These are phyloP conservation scores for Neurospora terricola DNA, from an alignment of 495 filamentous ascomycete genomes.

Conservation along the genomic window DNA sequence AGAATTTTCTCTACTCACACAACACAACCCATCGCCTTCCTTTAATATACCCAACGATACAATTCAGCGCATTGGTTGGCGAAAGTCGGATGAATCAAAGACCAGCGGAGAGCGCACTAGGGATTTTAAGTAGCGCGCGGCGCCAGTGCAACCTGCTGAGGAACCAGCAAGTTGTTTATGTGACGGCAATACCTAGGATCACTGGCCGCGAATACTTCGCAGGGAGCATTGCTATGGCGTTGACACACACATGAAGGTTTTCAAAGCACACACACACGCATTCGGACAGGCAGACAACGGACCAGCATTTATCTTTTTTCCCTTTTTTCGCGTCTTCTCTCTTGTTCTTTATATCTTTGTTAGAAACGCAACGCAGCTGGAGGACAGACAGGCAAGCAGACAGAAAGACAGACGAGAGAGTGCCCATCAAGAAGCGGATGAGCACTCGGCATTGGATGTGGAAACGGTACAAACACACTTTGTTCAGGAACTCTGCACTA, in stretches of 20 bases:
- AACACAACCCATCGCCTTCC: background rate
- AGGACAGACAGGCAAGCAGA: background rate
- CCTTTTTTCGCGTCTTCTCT: background rate
- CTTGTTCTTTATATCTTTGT: background rate
- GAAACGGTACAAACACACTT: background rate
- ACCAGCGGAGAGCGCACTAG: background rate
- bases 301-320: background rate
- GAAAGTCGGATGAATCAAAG: background rate
- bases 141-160: too few relatives aligned
- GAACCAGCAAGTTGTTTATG: too few relatives aligned
- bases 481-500: background rate
- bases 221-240: constrained; percentile 21
- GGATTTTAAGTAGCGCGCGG: background rate
- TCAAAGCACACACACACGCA: constrained; percentile 1
- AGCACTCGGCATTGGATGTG: background rate
- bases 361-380: background rate
- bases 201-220: background rate
- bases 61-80: background rate
- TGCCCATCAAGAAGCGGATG: background rate
- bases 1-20: background rate
- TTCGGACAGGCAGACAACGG: constrained; percentile 4
- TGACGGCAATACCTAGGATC: background rate
- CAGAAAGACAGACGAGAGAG: too few relatives aligned
- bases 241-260: constrained; percentile 9
- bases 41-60: background rate